These are phyloP conservation scores for Spiraea crenata DNA, from an alignment of 331 rosid genomes.

Conservation along the genomic window DNA sequence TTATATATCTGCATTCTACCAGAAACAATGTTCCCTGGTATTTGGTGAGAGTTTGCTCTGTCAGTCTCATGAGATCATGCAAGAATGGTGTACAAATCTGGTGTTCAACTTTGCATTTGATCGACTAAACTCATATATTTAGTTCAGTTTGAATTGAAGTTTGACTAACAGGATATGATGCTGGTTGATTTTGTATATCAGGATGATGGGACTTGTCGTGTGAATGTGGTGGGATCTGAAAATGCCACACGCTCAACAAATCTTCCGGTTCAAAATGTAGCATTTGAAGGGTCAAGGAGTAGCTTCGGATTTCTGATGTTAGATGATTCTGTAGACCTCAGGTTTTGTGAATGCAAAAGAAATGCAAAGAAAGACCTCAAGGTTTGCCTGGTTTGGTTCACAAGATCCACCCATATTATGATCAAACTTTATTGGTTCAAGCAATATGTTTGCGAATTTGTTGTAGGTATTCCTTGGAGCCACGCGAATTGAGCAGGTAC, in stretches of 20 bases:
- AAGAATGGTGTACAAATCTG: too few relatives aligned
- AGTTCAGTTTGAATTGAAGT: neutral
- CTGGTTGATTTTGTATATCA: conserved; percentile 26
- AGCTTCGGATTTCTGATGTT: conserved; percentile 77
- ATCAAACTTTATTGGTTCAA: too few relatives aligned
- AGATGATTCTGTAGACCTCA: conserved; percentile 51
- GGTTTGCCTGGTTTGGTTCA: conserved; percentile 58
- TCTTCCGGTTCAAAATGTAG: conserved; percentile 66
- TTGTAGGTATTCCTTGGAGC: too few relatives aligned
- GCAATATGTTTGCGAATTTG: too few relatives aligned
- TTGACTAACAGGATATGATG: neutral
- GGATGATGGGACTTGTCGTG: conserved; percentile 82
- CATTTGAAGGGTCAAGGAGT: conserved; percentile 81
- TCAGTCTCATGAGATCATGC: too few relatives aligned
- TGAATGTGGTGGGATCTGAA: conserved; percentile 75
- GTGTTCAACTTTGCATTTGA: neutral
- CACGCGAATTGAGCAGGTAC: too few relatives aligned
- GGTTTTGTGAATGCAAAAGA: too few relatives aligned
- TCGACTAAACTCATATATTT: neutral
- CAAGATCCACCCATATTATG: too few relatives aligned
- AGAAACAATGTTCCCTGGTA: too few relatives aligned
- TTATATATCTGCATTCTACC: too few relatives aligned
- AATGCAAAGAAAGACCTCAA: conserved; percentile 54
- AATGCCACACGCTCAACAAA: conserved; percentile 66
- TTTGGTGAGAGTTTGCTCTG: too few relatives aligned